Evolutionary conservation across 2,329 filamentous ascomycete genomes (phyloP), one percentile per base, ranked within the genome.

Genomic region (Tolypocladium tropicale): DNA sequence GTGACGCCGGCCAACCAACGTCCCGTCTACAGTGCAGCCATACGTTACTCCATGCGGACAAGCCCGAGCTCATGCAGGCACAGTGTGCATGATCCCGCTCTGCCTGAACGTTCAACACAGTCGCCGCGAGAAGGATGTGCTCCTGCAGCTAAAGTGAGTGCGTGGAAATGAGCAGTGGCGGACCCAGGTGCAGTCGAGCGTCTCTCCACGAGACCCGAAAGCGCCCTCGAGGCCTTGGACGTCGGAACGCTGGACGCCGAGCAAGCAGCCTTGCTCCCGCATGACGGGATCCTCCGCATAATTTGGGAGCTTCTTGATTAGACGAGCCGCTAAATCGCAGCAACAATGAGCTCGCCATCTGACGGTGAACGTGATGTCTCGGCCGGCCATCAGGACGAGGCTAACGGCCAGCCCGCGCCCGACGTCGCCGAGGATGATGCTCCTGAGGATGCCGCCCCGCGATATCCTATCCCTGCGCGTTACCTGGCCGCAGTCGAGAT

Each of bases 401-500:
- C 43, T 18, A 12, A 5, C n/a, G n/a, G 7, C 28, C 23, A 41
- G 46, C 30, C 33, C 7, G 46, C 23, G 21, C 53, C 52, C n/a
- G 46, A 52, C 34, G 25, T 43, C 46, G 4, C 33, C 23, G 46
- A 51, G 48, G 50, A 52, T 37, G 56, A 39, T 41, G 60, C 28
- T 14, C 30, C 56, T 23, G 36, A 61, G 4, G 60, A 65, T 14
- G 56, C 58, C 34, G 71, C 71, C 16, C 71, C 71, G 5, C 65
- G 63, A 56, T 74, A 70, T 57, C 54, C 59, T 30, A 68, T 76
- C 9, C 67, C 72, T 11, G 60, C 61, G 6, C 67, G 72, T 16
- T 56, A 62, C 4, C 62, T 76, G 5, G 67, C 68, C 3, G 74
- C 74, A 7, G 74, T 76, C 21, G 74, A 76, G 59, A 65, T 76